Evolutionary conservation across 1,284 basidiomycete genomes (phyloP).

Genomic region (Tilletia setariae): DNA sequence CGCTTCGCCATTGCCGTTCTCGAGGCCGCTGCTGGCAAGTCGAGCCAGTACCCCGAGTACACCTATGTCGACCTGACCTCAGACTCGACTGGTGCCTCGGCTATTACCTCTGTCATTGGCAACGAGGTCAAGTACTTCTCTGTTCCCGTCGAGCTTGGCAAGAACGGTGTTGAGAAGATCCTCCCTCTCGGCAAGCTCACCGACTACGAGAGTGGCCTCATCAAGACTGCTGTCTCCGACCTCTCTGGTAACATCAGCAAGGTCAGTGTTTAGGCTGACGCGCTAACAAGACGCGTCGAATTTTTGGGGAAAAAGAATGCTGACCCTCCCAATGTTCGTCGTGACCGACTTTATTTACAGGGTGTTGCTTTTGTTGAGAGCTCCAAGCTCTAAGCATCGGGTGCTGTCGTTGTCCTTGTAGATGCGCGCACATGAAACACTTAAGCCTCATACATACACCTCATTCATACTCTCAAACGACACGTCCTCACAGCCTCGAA

Average conservation of each 20-base stretch:
- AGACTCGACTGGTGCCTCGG: conserved; percentile 44
- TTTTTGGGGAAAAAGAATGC: too few species aligned
- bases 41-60: conserved; percentile 37
- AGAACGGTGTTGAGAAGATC: conserved; percentile 60
- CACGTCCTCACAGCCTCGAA: neutral
- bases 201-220: conserved; percentile 58
- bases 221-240: conserved; percentile 59
- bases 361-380: conserved; percentile 37
- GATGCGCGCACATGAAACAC: neutral
- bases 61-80: conserved; percentile 49
- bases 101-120: conserved; percentile 40
- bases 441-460: neutral
- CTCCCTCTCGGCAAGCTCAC: conserved; percentile 60
- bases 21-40: conserved; percentile 46
- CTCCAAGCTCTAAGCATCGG: conserved; percentile 17
- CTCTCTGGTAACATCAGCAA: conserved; percentile 61
- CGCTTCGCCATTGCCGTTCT: conserved; percentile 47
- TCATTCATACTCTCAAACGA: neutral
- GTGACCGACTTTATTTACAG: too few species aligned
- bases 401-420: neutral
- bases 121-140: conserved; percentile 49
- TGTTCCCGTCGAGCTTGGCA: conserved; percentile 49
- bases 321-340: too few species aligned
- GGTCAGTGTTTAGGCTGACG: too few species aligned
- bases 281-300: too few species aligned